Percentiles rank a stretch among this genome's conserved stretches.
These are phyloP conservation scores for Scopulariopsis brevicaulis DNA, from an alignment of 2,329 filamentous ascomycete genomes.

Conservation along the genomic window DNA sequence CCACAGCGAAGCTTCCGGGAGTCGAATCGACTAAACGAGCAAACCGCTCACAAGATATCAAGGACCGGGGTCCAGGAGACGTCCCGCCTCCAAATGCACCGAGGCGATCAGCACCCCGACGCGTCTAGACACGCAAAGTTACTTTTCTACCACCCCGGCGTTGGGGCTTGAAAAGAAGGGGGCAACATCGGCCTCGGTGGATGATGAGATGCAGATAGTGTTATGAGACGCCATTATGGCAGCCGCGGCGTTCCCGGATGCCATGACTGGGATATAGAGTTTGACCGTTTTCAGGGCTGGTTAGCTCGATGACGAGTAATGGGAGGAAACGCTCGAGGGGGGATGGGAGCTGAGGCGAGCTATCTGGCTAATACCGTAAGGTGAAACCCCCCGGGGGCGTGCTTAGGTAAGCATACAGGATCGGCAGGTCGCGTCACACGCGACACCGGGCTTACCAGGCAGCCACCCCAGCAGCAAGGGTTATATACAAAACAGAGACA, in stretches of 20 bases:
- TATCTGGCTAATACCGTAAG: not conserved
- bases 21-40: constrained; percentile 2
- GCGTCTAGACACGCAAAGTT: constrained; percentile 13
- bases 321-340: not conserved
- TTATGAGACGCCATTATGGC: constrained; percentile 1
- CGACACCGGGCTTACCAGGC: too few species aligned
- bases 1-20: not conserved
- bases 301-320: not conserved
- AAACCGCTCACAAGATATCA: not conserved
- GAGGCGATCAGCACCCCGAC: constrained; percentile 7
- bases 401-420: not conserved
- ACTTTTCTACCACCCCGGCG: constrained; percentile 34
- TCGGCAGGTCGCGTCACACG: too few species aligned
- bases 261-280: not conserved
- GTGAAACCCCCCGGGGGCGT: not conserved
- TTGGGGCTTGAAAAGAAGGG: constrained; percentile 34
- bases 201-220: not conserved
- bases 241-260: not conserved
- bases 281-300: not conserved
- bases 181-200: constrained; percentile 1
- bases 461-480: not conserved
- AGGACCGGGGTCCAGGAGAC: not conserved
- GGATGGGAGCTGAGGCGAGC: not conserved
- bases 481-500: not conserved
- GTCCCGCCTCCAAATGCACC: constrained; percentile 6